Evolutionary conservation across 2,329 filamentous ascomycete genomes (phyloP), one percentile per base, ranked within the genome.

Genomic region (Fusarium foetens): DNA sequence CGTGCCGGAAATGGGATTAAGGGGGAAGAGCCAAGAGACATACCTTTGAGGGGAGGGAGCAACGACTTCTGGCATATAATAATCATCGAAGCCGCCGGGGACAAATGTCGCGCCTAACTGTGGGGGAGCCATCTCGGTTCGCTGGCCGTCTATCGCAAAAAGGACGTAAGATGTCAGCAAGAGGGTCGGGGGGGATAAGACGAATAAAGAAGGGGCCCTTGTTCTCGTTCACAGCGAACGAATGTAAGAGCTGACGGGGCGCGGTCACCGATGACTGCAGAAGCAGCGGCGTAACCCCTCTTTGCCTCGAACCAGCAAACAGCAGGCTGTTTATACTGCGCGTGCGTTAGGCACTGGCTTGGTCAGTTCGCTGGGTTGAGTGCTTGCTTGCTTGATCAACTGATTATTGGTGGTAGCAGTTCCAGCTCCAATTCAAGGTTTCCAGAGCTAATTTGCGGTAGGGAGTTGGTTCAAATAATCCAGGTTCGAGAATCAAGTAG

Each of bases 21-120:
- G 53, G 70, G 64, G 60, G 65, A 39, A 63, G 29, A 61, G 63
- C 70, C 59, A 67, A 62, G 48, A 52, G 81, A 68, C 86, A 77
- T 78, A 89, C 88, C 88, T 85, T 81, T 89, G 88, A 72, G 88
- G 88, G 53, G 86, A 80, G 66, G 88, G 88, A 64, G 88, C 87
- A 70, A 88, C 80, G 70, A 90, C 87, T 77, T 89, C 87, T 68
- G 88, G 88, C 86, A 89, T 87, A 78, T 87, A 89, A 77, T 87
- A 90, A 79, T 90, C 88, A 79, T 90, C 88, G 63, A 84, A 83
- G 60, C 86, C 87, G 67, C 87, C 86, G 38, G 88, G 88, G 63
- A 88, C 86, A 78, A 89, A 90, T 51, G 88, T 90, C 70, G 88
- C 88, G 77, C 86, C 86, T 71, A 89, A 71, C 60, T 79, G 79